These are phyloP conservation scores for Zasmidium angulare DNA, from an alignment of 2,329 filamentous ascomycete species.

Conservation along the genomic window DNA sequence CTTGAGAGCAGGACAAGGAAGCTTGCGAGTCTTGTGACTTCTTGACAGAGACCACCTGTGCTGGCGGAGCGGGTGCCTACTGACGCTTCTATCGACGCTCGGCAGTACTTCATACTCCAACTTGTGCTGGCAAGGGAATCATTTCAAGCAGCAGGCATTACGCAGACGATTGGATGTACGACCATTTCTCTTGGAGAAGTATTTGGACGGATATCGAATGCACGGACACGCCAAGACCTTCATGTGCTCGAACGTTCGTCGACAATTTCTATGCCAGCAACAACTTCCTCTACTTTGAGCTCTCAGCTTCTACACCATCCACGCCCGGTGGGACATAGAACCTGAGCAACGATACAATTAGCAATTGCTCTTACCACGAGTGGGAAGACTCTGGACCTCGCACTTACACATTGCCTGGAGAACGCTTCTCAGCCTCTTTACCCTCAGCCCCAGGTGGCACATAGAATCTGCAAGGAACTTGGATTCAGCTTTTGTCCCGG, in stretches of 20 bases:
- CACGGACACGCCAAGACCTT: too few relatives aligned
- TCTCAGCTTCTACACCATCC: not conserved
- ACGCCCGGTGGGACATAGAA: not conserved
- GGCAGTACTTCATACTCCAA: too few relatives aligned
- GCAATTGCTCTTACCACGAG: too few relatives aligned
- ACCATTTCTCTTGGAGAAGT: too few relatives aligned
- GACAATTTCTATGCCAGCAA: not conserved
- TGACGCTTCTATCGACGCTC: too few relatives aligned
- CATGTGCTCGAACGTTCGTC: not conserved
- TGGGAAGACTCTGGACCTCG: too few relatives aligned
- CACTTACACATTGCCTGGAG: not conserved
- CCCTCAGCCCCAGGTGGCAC: not conserved
- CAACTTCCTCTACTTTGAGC: not conserved
- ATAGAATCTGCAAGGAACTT: not conserved
- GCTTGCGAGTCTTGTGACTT: not conserved
- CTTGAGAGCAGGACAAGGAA: not conserved
- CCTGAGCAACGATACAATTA: too few relatives aligned
- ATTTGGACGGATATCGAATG: too few relatives aligned
- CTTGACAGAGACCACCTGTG: not conserved
- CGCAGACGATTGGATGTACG: too few relatives aligned
- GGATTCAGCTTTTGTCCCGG: not conserved
- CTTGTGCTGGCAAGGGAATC: too few relatives aligned
- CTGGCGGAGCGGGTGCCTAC: too few relatives aligned
- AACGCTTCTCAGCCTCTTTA: not conserved
- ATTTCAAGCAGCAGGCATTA: too few relatives aligned